Evolutionary conservation across 2,329 filamentous ascomycete species (phyloP), one percentile per base, ranked within the genome.

Genomic region (Pseudogymnoascus sp.): DNA sequence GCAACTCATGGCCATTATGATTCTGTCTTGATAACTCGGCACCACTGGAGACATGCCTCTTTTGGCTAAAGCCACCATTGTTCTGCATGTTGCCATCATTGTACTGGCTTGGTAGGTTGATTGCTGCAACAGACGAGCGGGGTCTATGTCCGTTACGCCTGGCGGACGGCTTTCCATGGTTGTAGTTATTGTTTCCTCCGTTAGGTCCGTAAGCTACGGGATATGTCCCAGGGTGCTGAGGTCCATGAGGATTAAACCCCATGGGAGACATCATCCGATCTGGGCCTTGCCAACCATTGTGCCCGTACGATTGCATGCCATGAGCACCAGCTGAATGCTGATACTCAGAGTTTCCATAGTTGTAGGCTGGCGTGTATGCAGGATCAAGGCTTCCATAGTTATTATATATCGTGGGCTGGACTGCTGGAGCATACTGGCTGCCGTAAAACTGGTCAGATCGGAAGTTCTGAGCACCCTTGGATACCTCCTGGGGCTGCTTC

Each of bases 331-430:
- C 50, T 15, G 50, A 28, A 10, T n/a, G n/a, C 15, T 57, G 50
- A 19, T 57, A 57, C 31, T 19, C 50, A 15, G 50, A 8, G n/a
- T 57, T 57, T 13, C 50, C 50, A 53, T 23, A 17, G 47, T 15
- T 31, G 26, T 53, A 53, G 6, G 23, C 26, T 28, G 47, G 47
- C 31, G 47, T 13, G n/a, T 53, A 53, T 17, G 47, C 3, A 17
- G 23, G 23, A 17, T 53, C 47, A 53, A 17, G 8, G 28, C 23
- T 17, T 17, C 23, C 47, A 31, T 9, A 26, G 23, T 17, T 26
- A 31, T 53, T n/a, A 13, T 53, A 53, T 17, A 26, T 2, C 60
- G 13, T 26, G 59, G 19, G 64, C 62, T 50, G 64, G 63, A 63
- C 64, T 33, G 28, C 38, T 62, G 21, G 61, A 10, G 47, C 36